A percentile compares a stretch with the other conserved stretches of the same genome.
phyloP scores from a whole-genome alignment of 495 filamentous ascomycete species.

The Xylaria telfairii region DNA sequence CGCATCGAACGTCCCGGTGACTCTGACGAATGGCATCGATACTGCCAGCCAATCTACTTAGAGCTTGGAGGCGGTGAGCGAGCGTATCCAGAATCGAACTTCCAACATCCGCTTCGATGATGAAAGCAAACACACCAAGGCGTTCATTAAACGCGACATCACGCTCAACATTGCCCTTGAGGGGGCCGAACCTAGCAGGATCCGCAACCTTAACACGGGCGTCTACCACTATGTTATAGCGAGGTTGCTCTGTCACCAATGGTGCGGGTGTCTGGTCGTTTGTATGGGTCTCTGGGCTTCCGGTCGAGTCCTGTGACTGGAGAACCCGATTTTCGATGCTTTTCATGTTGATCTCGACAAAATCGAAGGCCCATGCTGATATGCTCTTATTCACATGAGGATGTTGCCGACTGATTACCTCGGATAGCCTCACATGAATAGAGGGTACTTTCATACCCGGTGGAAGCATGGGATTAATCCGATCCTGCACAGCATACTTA shows the following conservation, averaged over 20 bases:
- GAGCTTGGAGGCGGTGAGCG: slow-evolving; percentile 59
- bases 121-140: slow-evolving; percentile 65
- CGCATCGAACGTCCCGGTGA: slow-evolving; percentile 55
- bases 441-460: slow-evolving; percentile 49
- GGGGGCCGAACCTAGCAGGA: slow-evolving; percentile 49
- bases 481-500: slow-evolving; percentile 34
- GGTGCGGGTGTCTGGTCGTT: slow-evolving; percentile 29
- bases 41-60: slow-evolving; percentile 70
- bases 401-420: slow-evolving; percentile 43
- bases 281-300: slow-evolving; percentile 16
- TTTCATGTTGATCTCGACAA: slow-evolving; percentile 59
- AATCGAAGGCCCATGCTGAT: slow-evolving; percentile 59
- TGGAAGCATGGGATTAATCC: slow-evolving; percentile 35
- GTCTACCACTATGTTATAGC: slow-evolving; percentile 43
- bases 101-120: slow-evolving; percentile 63
- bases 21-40: slow-evolving; percentile 64
- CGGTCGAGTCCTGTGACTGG: slow-evolving; percentile 22
- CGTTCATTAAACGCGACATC: slow-evolving; percentile 64
- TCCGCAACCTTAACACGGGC: slow-evolving; percentile 47
- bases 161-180: slow-evolving; percentile 59
- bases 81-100: slow-evolving; percentile 60
- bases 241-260: slow-evolving; percentile 38
- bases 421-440: slow-evolving; percentile 51
- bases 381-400: slow-evolving; percentile 26
- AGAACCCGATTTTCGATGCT: slow-evolving; percentile 42